A percentile compares a stretch with the other conserved stretches of the same genome.
These are phyloP conservation scores for Oxytropis ochrocephala DNA, from an alignment of 306 rosid genomes.

Conservation along the genomic window DNA sequence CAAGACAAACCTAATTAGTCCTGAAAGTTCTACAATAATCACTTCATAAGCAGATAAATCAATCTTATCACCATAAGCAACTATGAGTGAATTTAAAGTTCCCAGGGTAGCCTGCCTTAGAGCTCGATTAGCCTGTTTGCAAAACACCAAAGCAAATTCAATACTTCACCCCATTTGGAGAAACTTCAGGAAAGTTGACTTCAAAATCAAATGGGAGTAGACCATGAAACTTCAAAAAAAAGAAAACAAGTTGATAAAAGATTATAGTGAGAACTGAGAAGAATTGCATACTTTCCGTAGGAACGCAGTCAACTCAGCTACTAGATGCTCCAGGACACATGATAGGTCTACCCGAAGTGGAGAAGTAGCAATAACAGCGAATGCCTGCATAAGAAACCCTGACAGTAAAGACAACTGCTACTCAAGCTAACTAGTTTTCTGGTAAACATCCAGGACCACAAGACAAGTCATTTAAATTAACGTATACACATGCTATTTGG, in stretches of 20 bases:
- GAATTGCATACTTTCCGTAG: conserved; percentile 70
- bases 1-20: conserved; percentile 70
- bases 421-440: neutral
- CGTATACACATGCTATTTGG: neutral
- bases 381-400: conserved; percentile 55
- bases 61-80: conserved; percentile 94
- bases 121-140: conserved; percentile 90
- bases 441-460: neutral
- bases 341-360: conserved; percentile 82
- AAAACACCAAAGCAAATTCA: conserved; percentile 16
- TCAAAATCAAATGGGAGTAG: neutral
- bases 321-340: conserved; percentile 86
- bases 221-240: conserved; percentile 11
- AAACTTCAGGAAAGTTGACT: neutral
- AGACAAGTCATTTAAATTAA: neutral
- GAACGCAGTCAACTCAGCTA: conserved; percentile 89
- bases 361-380: conserved; percentile 93
- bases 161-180: neutral
- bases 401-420: conserved; percentile 7
- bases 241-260: neutral
- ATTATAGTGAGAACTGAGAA: neutral
- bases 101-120: conserved; percentile 95
- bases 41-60: conserved; percentile 92
- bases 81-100: conserved; percentile 86
- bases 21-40: conserved; percentile 86